Conservation (phyloP, 768 basidiomycete genomes). For the Psilocybe cyanescens region DNA sequence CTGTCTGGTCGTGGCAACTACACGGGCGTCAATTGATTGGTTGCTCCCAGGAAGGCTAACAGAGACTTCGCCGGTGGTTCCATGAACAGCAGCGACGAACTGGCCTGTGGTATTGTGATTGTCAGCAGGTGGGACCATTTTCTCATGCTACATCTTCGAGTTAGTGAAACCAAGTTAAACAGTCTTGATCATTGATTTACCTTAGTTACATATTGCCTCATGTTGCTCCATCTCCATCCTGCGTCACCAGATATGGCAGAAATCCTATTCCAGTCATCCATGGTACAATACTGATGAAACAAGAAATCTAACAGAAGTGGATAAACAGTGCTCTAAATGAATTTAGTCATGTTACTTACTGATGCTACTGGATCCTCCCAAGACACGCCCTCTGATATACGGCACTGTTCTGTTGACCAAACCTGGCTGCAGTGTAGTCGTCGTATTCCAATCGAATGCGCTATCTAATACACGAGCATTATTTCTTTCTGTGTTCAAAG, state of each 20-base stretch:
- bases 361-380: constrained; percentile 33
- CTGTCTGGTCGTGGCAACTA: constrained; percentile 38
- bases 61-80: constrained; percentile 31
- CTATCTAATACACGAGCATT: constrained; percentile 2
- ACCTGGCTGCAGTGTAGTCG: constrained; percentile 28
- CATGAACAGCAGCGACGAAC: constrained; percentile 37
- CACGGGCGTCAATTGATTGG: constrained; percentile 32
- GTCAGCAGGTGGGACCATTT: constrained; percentile 37
- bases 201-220: constrained; percentile 36
- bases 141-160: constrained; percentile 34
- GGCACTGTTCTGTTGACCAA: constrained; percentile 29
- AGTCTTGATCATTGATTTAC: constrained; percentile 14
- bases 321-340: background rate
- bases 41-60: constrained; percentile 37
- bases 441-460: constrained; percentile 28
- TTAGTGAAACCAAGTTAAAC: background rate
- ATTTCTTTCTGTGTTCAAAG: background rate
- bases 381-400: constrained; percentile 32
- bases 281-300: constrained; percentile 37
- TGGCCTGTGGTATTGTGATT: constrained; percentile 38
- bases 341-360: background rate
- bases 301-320: constrained; percentile 30
- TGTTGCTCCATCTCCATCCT: constrained; percentile 41
- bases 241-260: constrained; percentile 35
- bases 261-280: constrained; percentile 41